A percentile compares a stretch with the other conserved stretches of the same genome.
These are phyloP conservation scores for Trametes sp. DNA, from an alignment of 1,284 basidiomycete genomes.

Conservation along the genomic window DNA sequence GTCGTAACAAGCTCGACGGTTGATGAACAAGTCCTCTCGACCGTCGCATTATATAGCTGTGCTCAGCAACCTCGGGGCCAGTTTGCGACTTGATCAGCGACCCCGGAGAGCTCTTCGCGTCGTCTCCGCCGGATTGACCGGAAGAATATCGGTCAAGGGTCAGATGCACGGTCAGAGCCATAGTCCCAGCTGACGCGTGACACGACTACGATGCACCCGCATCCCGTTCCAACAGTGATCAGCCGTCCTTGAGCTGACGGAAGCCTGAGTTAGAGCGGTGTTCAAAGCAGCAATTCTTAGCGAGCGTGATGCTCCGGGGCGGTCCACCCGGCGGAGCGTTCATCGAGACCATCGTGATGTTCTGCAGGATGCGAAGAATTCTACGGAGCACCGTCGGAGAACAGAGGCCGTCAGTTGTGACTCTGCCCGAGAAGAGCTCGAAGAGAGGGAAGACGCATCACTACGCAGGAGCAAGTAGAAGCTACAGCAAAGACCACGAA, in stretches of 20 bases:
- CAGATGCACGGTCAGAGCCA: conserved; percentile 29
- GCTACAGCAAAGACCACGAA: background rate
- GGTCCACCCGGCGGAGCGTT: background rate
- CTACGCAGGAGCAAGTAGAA: background rate
- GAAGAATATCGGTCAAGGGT: conserved; percentile 35
- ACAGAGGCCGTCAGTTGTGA: background rate
- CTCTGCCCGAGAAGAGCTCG: background rate
- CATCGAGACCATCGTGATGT: background rate
- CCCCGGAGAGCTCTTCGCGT: background rate
- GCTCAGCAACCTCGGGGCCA: background rate
- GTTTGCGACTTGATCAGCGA: background rate
- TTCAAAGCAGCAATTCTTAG: background rate
- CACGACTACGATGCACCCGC: background rate
- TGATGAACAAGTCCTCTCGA: background rate
- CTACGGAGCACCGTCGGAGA: background rate
- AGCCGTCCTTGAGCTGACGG: background rate
- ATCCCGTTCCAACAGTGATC: background rate
- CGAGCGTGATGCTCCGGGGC: background rate
- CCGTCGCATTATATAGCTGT: background rate
- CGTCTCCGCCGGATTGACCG: conserved; percentile 1
- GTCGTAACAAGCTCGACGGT: background rate
- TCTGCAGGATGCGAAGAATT: background rate
- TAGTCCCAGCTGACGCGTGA: conserved; percentile 12
- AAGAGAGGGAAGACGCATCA: background rate
- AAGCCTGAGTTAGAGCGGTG: background rate